Conservation (phyloP, 805 yeast genomes). For the Priceomyces carsonii region DNA sequence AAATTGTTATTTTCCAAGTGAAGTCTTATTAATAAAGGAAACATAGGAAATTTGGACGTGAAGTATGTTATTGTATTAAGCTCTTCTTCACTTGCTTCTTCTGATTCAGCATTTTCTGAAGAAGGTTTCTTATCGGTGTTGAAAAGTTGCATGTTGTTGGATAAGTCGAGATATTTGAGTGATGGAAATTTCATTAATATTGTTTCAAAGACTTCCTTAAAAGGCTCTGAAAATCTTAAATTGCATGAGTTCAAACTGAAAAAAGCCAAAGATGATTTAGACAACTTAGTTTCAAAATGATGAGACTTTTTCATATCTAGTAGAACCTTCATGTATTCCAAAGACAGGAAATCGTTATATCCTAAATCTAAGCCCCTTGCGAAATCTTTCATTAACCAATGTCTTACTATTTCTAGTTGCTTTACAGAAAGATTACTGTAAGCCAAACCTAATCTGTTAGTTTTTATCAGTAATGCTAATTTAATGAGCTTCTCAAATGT, state of each 20-base stretch:
- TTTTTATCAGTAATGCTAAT: conserved; percentile 54
- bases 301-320: conserved; percentile 28
- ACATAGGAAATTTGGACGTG: conserved; percentile 65
- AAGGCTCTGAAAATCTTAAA: conserved; percentile 47
- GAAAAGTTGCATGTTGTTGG: conserved; percentile 67
- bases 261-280: conserved; percentile 34
- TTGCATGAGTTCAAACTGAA: conserved; percentile 68
- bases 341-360: conserved; percentile 65
- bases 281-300: conserved; percentile 17
- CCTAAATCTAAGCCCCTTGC: conserved; percentile 80
- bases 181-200: conserved; percentile 54
- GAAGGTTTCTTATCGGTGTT: conserved; percentile 36
- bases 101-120: neutral
- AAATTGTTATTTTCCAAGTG: conserved; percentile 73
- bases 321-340: conserved; percentile 34
- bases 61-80: conserved; percentile 50
- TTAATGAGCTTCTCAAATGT: conserved; percentile 56
- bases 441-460: conserved; percentile 74
- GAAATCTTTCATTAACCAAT: conserved; percentile 54
- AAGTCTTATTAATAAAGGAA: conserved; percentile 61
- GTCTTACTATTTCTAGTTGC: conserved; percentile 55
- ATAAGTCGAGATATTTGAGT: conserved; percentile 72
- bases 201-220: conserved; percentile 52
- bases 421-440: conserved; percentile 61
- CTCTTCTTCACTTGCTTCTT: conserved; percentile 3